Percentiles rank a stretch among this genome's conserved stretches.
phyloP scores from a whole-genome alignment of 306 rosid species.

The Chamaecrista fasciculata region DNA sequence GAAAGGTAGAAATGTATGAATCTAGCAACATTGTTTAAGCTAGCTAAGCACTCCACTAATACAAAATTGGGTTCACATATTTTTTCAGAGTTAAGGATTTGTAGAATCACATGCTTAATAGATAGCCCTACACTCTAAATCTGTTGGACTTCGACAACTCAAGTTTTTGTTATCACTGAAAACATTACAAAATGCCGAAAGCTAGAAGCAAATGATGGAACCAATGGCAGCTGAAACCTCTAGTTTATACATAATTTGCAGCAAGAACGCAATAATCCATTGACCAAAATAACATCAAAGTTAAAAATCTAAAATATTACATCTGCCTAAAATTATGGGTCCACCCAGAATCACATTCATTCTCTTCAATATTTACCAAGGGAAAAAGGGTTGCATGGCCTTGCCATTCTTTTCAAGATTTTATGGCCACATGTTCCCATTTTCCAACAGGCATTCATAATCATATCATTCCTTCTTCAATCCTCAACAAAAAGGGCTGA shows the following conservation, averaged over 20 bases:
- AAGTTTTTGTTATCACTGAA: neutral
- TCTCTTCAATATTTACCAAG: constrained; percentile 19
- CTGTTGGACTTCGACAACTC: neutral
- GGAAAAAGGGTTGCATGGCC: neutral
- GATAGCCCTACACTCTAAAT: neutral
- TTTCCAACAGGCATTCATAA: neutral
- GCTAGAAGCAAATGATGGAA: neutral
- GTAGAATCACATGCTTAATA: neutral
- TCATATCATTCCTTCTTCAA: constrained; percentile 11
- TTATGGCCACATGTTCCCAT: constrained; percentile 31
- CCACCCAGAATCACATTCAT: constrained; percentile 26
- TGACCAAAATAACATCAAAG: constrained; percentile 18
- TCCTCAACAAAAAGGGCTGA: constrained; percentile 17
- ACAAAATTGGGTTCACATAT: neutral
- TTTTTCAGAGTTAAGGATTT: neutral
- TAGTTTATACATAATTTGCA: neutral
- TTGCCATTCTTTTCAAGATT: constrained; percentile 1
- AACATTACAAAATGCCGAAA: neutral
- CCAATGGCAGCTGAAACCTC: neutral
- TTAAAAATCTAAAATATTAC: constrained; percentile 29
- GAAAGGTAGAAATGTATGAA: too few species aligned
- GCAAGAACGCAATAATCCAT: constrained; percentile 27
- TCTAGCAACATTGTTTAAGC: too few species aligned
- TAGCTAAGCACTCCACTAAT: neutral
- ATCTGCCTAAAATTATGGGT: constrained; percentile 19